phyloP scores from a whole-genome alignment of 208 protist genomes.

The Herpetomonas tarakana region DNA sequence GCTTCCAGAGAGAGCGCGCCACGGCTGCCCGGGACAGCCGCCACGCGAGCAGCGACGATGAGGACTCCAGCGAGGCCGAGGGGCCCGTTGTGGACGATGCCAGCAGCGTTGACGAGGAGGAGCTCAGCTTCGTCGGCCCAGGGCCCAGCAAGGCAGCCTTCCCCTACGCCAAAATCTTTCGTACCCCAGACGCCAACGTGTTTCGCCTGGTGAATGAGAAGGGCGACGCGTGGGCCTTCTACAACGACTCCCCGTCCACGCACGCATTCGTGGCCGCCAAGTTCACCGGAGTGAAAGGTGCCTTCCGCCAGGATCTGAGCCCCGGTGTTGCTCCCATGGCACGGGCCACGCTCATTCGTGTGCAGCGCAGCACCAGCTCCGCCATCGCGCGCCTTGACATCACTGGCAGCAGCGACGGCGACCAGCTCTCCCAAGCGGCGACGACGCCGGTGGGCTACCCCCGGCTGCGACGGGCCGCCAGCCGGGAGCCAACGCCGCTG shows the following conservation, averaged over 20 bases:
- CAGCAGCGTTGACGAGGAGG: neutral
- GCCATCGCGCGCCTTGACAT: neutral
- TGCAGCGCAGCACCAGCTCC: constrained; percentile 8
- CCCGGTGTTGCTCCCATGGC: constrained; percentile 1
- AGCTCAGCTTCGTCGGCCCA: neutral
- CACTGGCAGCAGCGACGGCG: neutral
- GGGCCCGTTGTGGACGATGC: neutral
- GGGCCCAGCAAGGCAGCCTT: constrained; percentile 7
- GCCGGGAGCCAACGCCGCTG: too few species aligned
- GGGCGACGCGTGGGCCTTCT: constrained; percentile 12
- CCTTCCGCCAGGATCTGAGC: neutral
- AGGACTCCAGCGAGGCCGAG: neutral
- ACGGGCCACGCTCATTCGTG: neutral
- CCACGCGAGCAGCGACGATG: neutral
- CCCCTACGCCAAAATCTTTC: constrained; percentile 6
- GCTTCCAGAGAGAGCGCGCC: neutral
- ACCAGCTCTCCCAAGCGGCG: neutral
- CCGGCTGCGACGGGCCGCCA: neutral
- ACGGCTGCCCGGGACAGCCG: neutral
- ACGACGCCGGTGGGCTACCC: neutral
- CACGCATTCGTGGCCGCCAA: constrained; percentile 8
- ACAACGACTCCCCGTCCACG: constrained; percentile 8
- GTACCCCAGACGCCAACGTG: constrained; percentile 4
- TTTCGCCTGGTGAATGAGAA: constrained; percentile 13
- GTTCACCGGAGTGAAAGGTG: constrained; percentile 7